Conservation (phyloP, 2,329 filamentous ascomycete species). For the Catunica adiposa region DNA sequence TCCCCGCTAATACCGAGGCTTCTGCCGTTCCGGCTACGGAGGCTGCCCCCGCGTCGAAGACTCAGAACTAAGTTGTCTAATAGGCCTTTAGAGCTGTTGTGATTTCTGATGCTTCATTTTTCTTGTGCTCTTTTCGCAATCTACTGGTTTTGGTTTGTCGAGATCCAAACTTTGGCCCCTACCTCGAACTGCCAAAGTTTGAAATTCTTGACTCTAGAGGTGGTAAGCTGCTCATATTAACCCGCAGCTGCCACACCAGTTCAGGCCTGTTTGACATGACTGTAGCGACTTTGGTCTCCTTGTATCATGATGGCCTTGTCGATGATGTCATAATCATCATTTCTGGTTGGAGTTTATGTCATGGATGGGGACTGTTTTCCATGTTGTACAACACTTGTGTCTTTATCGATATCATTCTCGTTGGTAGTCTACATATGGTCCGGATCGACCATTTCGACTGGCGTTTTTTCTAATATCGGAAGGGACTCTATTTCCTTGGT, state of each 20-base stretch:
- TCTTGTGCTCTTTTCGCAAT: neutral
- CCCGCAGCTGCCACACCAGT: too few relatives aligned
- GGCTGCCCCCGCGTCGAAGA: neutral
- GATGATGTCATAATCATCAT: neutral
- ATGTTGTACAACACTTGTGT: neutral
- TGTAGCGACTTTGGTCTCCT: too few relatives aligned
- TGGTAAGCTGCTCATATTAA: too few relatives aligned
- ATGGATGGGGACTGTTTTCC: neutral
- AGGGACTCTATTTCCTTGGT: neutral
- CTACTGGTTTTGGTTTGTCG: too few relatives aligned
- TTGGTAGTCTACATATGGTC: neutral
- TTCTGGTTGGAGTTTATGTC: neutral
- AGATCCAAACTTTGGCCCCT: too few relatives aligned
- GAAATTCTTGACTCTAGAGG: too few relatives aligned
- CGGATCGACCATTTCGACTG: neutral
- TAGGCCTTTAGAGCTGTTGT: neutral
- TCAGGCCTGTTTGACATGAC: too few relatives aligned
- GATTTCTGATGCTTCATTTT: neutral
- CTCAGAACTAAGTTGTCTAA: conserved; percentile 7
- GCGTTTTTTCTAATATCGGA: neutral
- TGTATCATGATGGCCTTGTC: too few relatives aligned
- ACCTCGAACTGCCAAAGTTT: too few relatives aligned
- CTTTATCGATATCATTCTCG: neutral
- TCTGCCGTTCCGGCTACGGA: too few relatives aligned
- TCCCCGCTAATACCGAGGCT: neutral